Evolutionary conservation across 2,329 filamentous ascomycete genomes (phyloP), one percentile per base, ranked within the genome.

Genomic region (Hypoxylon sp.): DNA sequence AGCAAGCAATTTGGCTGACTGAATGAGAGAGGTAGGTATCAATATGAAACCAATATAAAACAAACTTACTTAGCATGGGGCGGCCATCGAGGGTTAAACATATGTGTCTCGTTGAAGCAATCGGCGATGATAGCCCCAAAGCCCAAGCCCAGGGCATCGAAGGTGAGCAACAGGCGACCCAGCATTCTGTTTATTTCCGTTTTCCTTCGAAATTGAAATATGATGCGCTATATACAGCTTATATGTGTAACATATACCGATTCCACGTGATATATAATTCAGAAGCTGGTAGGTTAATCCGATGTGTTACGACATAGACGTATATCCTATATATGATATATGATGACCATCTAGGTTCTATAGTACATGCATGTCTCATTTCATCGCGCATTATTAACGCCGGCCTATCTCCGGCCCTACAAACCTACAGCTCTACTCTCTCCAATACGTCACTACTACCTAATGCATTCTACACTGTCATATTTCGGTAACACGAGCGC

Each of bases 61-160:
- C 19, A 9, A n/a, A 53, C 67, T 63, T 25, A 69, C 68, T 71
- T 71, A 21, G 68, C 66, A 59, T 71, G 68, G 2, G 68, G 68
- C 2, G 19, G 57, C 66, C 68, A 71, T n/a, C 60, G 49, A 30
- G 68, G 63, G 38, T 71, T 71, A 13, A 65, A 71, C 68, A 71
- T 67, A 32, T 71, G 68, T n/a, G 66, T 71, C 52, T 71, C 68
- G 28, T 69, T 71, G 38, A 71, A 45, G 34, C 66, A 71, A 19
- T 71, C 68, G 2, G 63, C 63, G 4, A 53, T 13, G 10, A 67
- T 25, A 1, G 68, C 49, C 11, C 68, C 68, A 9, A 68, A 11
- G 28, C 55, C 60, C 68, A 71, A 58, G 32, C 65, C 65, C 2
- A 64, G 43, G 28, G 68, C 68, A 17, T 71, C 68, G 5, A 67